Evolutionary conservation across 2,329 filamentous ascomycete genomes (phyloP).

Genomic region (Cordyceps sp.): DNA sequence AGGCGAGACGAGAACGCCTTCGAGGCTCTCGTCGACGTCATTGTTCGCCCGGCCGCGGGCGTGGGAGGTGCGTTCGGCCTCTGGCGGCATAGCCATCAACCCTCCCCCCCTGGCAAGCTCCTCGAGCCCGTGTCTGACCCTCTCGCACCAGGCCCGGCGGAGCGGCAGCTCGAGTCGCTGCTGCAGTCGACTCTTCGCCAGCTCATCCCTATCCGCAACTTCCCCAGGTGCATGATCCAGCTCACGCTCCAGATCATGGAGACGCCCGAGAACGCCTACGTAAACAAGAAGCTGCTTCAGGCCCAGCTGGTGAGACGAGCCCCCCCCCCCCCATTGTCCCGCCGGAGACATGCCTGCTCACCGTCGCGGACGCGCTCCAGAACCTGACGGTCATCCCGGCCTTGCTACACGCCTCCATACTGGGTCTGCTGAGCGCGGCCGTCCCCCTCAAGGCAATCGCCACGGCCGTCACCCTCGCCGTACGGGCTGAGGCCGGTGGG

Average conservation of each 20-base stretch:
- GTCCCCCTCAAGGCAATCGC: slow-evolving; percentile 64
- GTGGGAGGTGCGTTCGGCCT: slow-evolving; percentile 58
- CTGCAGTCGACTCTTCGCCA: slow-evolving; percentile 56
- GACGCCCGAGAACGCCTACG: slow-evolving; percentile 50
- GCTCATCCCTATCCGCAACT: slow-evolving; percentile 57
- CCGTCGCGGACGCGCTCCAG: slow-evolving; percentile 22
- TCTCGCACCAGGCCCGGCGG: slow-evolving; percentile 40
- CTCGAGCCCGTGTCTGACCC: slow-evolving; percentile 4
- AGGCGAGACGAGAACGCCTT: slow-evolving; percentile 82
- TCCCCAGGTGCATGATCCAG: slow-evolving; percentile 64
- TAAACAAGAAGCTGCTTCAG: slow-evolving; percentile 41
- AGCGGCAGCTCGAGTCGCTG: slow-evolving; percentile 68
- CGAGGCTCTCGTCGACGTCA: slow-evolving; percentile 79
- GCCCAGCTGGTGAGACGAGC: slow-evolving; percentile 41
- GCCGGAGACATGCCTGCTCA: too few species aligned
- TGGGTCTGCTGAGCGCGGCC: slow-evolving; percentile 67
- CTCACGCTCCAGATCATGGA: slow-evolving; percentile 62
- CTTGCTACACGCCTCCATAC: slow-evolving; percentile 61
- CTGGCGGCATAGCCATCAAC: too few species aligned
- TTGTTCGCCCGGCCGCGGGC: slow-evolving; percentile 71
- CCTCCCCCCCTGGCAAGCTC: neutral
- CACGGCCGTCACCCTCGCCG: slow-evolving; percentile 46
- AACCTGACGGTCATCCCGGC: slow-evolving; percentile 68
- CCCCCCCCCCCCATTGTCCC: too few species aligned
- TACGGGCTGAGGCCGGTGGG: slow-evolving; percentile 25